Base-by-base conservation (phyloP, 1,284 basidiomycete species). In the Malassezia caprae region DNA sequence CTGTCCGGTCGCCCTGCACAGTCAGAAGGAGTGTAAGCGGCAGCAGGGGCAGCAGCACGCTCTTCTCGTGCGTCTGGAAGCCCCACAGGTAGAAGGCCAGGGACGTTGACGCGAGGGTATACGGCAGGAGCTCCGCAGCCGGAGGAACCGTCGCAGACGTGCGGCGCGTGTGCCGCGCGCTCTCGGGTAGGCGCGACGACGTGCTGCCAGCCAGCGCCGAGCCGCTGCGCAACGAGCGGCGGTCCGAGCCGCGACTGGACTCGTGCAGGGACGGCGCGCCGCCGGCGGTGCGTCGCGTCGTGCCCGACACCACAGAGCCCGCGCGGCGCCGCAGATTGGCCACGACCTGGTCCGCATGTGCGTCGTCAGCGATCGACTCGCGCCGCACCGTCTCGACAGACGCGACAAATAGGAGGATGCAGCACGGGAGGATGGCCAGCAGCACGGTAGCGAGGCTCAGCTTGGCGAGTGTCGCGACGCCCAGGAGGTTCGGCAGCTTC, bases 11-110 rank as follows among this genome's bases (percentile, higher is more conserved):
- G 45, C 73, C 76, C 44, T 77, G 72, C 12, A 82, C 83, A 0
- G 83, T 84, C 45, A 91, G 78, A 11, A 91, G 78, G 17, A 94
- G 78, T 0, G 84, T 87, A 24, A 91, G 78, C 0, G 90, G 90
- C 60, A 94, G 76, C 19, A 94, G 78, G 2, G 90, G 88, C 0
- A 96, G 72, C n/a, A 96, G 73, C 44, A 94, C 87, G 2, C 86
- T 86, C 78, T 94, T 94, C 76, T 94, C 90, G 76, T 93, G 90
- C 26, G 90, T 90, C 72, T 94, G 90, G 75, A 94, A 93, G 7
- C 89, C 90, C 77, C 94, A 91, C 23, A 96, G 78, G 77, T 90
- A 94, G 79, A 94, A 93, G 4, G 88, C 85, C 78, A 91, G 68
- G 3, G 70, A 65, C 6, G 69, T 61, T 32, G 59, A 62, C 32